These are phyloP conservation scores for Purshia tridentata DNA, from an alignment of 306 rosid species.

Conservation along the genomic window DNA sequence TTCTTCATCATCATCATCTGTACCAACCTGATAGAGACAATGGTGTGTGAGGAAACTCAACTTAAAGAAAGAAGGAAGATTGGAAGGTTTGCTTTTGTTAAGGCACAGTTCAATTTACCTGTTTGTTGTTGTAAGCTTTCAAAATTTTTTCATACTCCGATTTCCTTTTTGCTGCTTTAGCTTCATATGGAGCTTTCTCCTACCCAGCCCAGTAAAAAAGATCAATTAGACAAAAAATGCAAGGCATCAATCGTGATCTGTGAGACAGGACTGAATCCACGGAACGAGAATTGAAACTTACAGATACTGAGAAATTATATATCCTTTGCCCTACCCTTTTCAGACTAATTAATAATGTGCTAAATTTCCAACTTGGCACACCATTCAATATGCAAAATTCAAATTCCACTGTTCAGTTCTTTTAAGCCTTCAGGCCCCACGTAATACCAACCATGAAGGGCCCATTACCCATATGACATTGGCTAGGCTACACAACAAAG, in stretches of 20 bases:
- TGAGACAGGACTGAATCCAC: neutral
- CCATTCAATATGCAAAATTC: constrained; percentile 14
- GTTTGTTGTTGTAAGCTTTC: constrained; percentile 26
- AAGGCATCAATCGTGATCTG: neutral
- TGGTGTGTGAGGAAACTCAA: neutral
- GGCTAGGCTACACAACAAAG: neutral
- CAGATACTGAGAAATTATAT: neutral
- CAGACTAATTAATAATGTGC: constrained; percentile 11
- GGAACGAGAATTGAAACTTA: neutral
- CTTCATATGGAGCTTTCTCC: constrained; percentile 30
- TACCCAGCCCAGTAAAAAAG: neutral
- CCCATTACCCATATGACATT: neutral
- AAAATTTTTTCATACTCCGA: constrained; percentile 19
- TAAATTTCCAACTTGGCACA: neutral
- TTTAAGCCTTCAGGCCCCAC: neutral
- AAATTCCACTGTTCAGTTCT: constrained; percentile 9
- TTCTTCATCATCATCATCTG: constrained; percentile 18
- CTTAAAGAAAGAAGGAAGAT: neutral
- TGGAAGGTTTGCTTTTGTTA: neutral
- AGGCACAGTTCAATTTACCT: neutral
- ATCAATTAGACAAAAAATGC: neutral
- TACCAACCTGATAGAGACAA: constrained; percentile 9
- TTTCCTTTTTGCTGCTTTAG: constrained; percentile 26
- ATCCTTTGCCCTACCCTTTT: neutral
- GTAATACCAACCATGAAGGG: neutral